Evolutionary conservation across 2,329 filamentous ascomycete species (phyloP).

Genomic region (Pseudogymnoascus sp.): DNA sequence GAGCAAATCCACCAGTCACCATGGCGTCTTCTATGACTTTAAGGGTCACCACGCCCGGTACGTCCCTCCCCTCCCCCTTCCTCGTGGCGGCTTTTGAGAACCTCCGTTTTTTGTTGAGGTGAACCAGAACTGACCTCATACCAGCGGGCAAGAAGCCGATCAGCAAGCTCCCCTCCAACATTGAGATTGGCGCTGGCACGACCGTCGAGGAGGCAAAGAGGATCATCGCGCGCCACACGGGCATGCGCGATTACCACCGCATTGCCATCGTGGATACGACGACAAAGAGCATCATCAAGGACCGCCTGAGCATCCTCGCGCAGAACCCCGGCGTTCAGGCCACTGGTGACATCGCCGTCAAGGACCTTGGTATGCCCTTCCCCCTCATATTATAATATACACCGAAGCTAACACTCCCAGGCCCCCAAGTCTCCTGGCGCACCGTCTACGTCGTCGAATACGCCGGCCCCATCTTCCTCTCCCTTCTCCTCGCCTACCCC

Average conservation of each 20-base stretch:
- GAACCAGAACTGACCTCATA: background rate
- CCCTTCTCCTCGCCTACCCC: conserved; percentile 61
- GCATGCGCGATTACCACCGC: conserved; percentile 50
- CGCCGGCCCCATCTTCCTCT: conserved; percentile 81
- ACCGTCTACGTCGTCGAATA: conserved; percentile 96
- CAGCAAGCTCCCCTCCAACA: conserved; percentile 45
- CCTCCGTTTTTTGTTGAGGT: background rate
- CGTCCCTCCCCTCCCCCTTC: background rate
- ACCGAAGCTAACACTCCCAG: conserved; percentile 37
- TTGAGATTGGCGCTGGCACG: conserved; percentile 35
- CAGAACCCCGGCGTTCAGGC: conserved; percentile 41
- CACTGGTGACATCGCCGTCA: conserved; percentile 64
- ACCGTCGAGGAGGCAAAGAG: conserved; percentile 55
- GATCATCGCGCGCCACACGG: conserved; percentile 42
- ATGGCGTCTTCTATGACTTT: conserved; percentile 8
- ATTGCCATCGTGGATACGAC: conserved; percentile 53
- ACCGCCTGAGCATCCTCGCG: conserved; percentile 46
- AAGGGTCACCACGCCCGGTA: conserved; percentile 7
- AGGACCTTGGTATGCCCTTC: conserved; percentile 69
- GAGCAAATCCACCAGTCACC: background rate
- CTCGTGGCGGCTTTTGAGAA: background rate
- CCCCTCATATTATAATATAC: background rate
- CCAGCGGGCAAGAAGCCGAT: conserved; percentile 27
- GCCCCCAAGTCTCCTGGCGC: conserved; percentile 82
- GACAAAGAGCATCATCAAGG: conserved; percentile 55